Base-by-base conservation (phyloP, 768 basidiomycete genomes). In the Lactarius trivialis region DNA sequence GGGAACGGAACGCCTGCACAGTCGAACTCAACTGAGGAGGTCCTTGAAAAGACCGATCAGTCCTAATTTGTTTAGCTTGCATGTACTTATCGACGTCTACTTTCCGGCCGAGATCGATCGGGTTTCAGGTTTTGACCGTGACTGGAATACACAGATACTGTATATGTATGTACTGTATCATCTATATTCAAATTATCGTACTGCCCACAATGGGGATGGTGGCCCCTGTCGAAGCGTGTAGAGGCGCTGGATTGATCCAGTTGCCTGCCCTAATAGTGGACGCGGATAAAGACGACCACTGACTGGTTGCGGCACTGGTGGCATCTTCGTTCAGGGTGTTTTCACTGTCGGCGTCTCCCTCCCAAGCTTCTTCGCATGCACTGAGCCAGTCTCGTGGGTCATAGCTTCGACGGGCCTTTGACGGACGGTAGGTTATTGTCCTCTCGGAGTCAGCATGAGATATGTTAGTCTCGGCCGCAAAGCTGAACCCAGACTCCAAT, bases 231-330 rank as follows among this genome's bases (percentile, higher is more conserved):
- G 34, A 32, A 59, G 45, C 17, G 43, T n/a, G 52, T 53, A 9
- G 34, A 17, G 62, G 62, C n/a, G 58, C 57, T 33, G 63, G 63
- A 55, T 64, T 64, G 49, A 64, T 60, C 63, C 63, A 64, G 21
- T 59, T 39, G 36, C 63, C 54, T 15, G 58, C 58, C 49, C 58
- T 60, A 12, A 64, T 30, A 7, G 63, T 64, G 1, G 63, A 34
- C 32, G 28, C 63, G 8, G 63, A 64, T 11, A 60, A 50, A 24
- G 63, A 60, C 39, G 63, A 64, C 63, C 63, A 64, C 37, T 60
- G 57, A 36, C 17, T 56, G 36, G 58, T 43, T 55, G n/a, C 33
- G 52, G 14, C 54, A 56, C 37, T 60, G 8, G 54, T n/a, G 32
- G 45, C 45, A 36, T 60, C 58, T 14, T 43, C 58, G 39, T 30